Evolutionary conservation across 345 rosid species (phyloP), one percentile per base, ranked within the genome.

Genomic region (Rubroshorea leprosula): DNA sequence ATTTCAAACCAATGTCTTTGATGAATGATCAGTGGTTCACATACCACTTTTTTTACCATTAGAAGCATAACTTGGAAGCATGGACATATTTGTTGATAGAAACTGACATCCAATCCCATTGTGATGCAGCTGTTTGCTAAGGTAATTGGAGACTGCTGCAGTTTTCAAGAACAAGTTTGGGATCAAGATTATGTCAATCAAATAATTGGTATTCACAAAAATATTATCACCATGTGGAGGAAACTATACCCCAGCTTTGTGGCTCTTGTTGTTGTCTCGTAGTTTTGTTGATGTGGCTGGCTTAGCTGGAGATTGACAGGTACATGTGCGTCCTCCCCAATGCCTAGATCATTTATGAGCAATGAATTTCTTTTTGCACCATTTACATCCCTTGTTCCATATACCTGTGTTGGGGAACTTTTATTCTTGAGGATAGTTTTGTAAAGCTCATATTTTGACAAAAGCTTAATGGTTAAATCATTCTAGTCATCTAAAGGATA

Each of bases 251-350:
- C 77, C 75, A 80, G 39, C 27, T 83, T 80, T 68, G 79, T 78
- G 48, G 83, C 71, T 57, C 69, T 76, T 12, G 74, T 20, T 24
- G 78, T 76, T 45, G 75, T 67, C 60, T 80, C 74, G 7, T 70
- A 61, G 60, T 63, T 76, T 64, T 74, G 70, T 58, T 79, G 81
- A 51, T 66, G 73, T 54, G 89, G 86, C 76, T 76, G 83, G 69
- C 84, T 80, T 61, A 82, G 82, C 62, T 77, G 94, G 74, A 87
- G 91, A 53, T 61, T 69, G 52, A 69, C 81, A 59, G 86, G 87
- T 55, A 57, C 69, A 61, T 71, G 72, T 8, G 79, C 73, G 62
- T 83, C 90, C 49, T 82, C 91, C 55, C 49, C 79, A 50, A 58
- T 61, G 58, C 56, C 68, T 55, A 64, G 76, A 68, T 80, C 74